Evolutionary conservation across 805 yeast species (phyloP), one percentile per base, ranked within the genome.

Genomic region (Yamadazyma nakazawae): DNA sequence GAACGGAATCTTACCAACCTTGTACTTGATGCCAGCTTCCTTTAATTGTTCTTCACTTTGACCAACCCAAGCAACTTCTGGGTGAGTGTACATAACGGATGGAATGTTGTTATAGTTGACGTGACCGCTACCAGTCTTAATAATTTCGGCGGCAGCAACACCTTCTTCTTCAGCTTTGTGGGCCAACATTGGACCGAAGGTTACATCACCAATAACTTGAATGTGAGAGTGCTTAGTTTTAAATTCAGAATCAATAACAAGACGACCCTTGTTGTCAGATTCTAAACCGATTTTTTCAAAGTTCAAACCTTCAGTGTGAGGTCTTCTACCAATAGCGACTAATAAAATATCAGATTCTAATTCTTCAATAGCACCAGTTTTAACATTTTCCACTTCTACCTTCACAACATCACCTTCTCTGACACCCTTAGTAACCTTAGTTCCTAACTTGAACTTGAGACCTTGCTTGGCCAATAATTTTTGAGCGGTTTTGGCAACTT

Each of bases 151-250:
- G 56, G 96, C 98, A 48, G 99, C 99, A 58, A 94, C 85, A 73
- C 97, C 99, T 79, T 94, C 99, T 70, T 94, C 99, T 79, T 94
- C 99, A 53, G 99, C 99, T 80, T 94, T 94, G 81, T 94, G 99
- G 55, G 99, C 99, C 74, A 94, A 81, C 99, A 94, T 94, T 60
- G 96, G 92, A 60, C 99, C 99, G 61, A 88, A 94, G 36, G 99
- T 94, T 47, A 85, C 97, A 66, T 94, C 99, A 70, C 99, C 99
- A 70, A 94, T 88, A 62, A 90, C 96, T 72, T 96, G 88, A 67
- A 94, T 91, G 74, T 94, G 96, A 46, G 91, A 85, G 72, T 78
- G 81, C 72, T 88, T 91, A 56, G 98, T 86, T 75, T 88, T 85
- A 81, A 81, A 94, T 77, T 92, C 89, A 50, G 85, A 83, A 70